Evolutionary conservation across 1,284 basidiomycete genomes (phyloP).

Genomic region (Trametes versicolor): DNA sequence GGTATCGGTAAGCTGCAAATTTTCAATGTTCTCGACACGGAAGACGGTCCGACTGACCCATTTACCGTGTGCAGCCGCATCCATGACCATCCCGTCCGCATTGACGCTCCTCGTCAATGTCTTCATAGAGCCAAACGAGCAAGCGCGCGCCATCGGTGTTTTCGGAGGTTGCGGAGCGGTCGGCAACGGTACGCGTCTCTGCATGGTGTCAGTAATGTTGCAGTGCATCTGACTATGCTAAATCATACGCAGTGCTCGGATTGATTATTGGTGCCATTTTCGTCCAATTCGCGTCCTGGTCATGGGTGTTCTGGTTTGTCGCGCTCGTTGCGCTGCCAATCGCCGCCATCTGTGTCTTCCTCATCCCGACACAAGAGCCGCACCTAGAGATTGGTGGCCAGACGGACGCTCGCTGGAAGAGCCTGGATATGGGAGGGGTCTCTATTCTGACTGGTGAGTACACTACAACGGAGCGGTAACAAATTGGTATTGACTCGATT

Average conservation of each 20-base stretch:
- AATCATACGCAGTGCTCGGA: slow-evolving; percentile 47
- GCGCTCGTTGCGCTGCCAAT: slow-evolving; percentile 51
- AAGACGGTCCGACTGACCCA: not conserved
- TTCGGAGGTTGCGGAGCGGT: slow-evolving; percentile 57
- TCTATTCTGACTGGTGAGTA: slow-evolving; percentile 50
- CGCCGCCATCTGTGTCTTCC: slow-evolving; percentile 45
- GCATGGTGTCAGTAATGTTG: no score
- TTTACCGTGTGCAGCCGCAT: slow-evolving; percentile 44
- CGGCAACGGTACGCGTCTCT: slow-evolving; percentile 50
- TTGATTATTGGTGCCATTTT: slow-evolving; percentile 55
- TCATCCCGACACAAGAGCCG: slow-evolving; percentile 45
- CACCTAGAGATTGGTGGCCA: slow-evolving; percentile 17
- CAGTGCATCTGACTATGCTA: slow-evolving; percentile 1
- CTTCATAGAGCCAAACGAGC: slow-evolving; percentile 55
- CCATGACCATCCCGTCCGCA: slow-evolving; percentile 59
- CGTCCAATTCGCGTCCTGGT: slow-evolving; percentile 52
- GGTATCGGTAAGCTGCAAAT: slow-evolving; percentile 47
- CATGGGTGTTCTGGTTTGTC: slow-evolving; percentile 58
- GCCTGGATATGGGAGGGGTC: slow-evolving; percentile 53
- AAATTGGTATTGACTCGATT: not conserved
- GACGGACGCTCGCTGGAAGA: slow-evolving; percentile 40
- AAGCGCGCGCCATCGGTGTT: slow-evolving; percentile 55
- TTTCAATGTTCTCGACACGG: not conserved
- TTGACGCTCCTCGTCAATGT: slow-evolving; percentile 55
- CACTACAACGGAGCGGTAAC: not conserved